Conservation (phyloP, 768 basidiomycete genomes). For the Mycena epipterygia region DNA sequence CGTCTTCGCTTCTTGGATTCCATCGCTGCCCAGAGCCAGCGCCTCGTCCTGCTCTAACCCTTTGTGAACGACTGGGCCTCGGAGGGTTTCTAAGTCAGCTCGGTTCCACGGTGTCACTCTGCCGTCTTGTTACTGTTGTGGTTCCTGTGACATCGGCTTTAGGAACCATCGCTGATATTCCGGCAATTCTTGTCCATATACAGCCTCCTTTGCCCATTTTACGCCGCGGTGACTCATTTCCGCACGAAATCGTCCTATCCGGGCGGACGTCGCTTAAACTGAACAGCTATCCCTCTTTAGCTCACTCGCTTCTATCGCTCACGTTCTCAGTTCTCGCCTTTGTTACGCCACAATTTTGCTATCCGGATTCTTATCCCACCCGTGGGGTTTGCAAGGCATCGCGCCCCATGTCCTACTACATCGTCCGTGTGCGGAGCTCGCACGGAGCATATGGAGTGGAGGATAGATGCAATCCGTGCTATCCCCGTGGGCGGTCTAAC, state of each 20-base stretch:
- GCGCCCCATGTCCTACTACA: background rate
- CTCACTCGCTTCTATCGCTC: background rate
- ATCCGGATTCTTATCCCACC: conserved; percentile 15
- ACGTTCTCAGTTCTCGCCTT: background rate
- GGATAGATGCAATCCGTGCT: conserved; percentile 1
- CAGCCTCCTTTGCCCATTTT: background rate
- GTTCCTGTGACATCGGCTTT: background rate
- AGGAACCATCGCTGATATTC: background rate
- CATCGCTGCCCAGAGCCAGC: conserved; percentile 15
- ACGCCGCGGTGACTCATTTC: conserved; percentile 6
- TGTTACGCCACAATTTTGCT: conserved; percentile 18
- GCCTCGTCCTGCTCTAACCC: conserved; percentile 9
- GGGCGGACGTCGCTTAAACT: conserved; percentile 18
- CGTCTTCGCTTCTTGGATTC: conserved; percentile 7
- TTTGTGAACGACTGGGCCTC: conserved; percentile 5
- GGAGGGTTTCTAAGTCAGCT: background rate
- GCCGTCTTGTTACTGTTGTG: background rate
- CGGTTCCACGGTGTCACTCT: background rate
- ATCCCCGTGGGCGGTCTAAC: conserved; percentile 9
- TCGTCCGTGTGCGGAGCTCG: background rate
- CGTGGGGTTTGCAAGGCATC: background rate
- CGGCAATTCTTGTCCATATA: conserved; percentile 12
- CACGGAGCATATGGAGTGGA: conserved; percentile 21
- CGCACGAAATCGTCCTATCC: background rate
- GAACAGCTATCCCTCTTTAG: conserved; percentile 1